Percentiles rank a stretch among this genome's conserved stretches.
Conservation (phyloP, 805 yeast species). For the Ogataea trehalophila region DNA sequence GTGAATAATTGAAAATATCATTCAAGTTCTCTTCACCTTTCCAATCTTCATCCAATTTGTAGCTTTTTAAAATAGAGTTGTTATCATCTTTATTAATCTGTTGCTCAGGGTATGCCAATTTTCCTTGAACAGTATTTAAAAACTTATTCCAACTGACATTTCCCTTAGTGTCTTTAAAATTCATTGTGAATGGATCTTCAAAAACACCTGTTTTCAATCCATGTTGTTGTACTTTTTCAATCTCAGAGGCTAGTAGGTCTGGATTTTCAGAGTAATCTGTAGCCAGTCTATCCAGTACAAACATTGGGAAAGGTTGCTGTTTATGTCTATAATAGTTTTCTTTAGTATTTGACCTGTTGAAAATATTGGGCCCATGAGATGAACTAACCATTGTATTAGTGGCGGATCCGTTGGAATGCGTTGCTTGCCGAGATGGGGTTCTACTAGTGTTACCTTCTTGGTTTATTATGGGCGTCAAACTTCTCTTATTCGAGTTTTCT, state of each 20-base stretch:
- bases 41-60: conserved; percentile 50
- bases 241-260: background rate
- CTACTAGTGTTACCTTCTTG: background rate
- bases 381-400: conserved; percentile 1
- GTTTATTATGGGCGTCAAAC: too few species aligned
- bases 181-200: conserved; percentile 19
- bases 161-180: conserved; percentile 11
- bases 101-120: conserved; percentile 23
- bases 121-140: conserved; percentile 22
- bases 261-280: conserved; percentile 17
- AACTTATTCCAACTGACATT: conserved; percentile 19
- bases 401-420: background rate
- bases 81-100: conserved; percentile 25
- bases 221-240: background rate
- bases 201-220: background rate
- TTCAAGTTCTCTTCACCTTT: conserved; percentile 65
- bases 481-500: too few species aligned
- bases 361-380: conserved; percentile 10
- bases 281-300: conserved; percentile 53
- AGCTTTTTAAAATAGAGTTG: conserved; percentile 12
- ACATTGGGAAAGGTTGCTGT: conserved; percentile 50
- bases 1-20: conserved; percentile 42
- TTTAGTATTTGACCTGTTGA: conserved; percentile 7
- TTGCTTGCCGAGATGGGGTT: background rate
- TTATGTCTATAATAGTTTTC: conserved; percentile 18